Evolutionary conservation across 495 filamentous ascomycete genomes (phyloP).

Genomic region (Aspergillus saccharolyticus): DNA sequence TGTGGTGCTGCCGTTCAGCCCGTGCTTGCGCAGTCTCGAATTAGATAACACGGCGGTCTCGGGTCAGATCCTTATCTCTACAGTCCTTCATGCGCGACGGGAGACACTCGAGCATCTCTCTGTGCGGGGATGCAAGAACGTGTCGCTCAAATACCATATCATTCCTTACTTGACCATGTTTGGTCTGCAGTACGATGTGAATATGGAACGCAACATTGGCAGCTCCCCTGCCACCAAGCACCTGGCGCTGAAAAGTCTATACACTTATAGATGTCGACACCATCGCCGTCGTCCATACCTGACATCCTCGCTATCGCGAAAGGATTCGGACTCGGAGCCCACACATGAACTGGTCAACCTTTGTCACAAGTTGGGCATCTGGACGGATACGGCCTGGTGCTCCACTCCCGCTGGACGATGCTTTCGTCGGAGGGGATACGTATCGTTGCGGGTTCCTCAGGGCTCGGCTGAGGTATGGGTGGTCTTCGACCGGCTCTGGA

Average conservation of each 20-base stretch:
- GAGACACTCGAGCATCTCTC: conserved; percentile 55
- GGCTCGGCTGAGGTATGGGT: conserved; percentile 56
- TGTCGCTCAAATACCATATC: conserved; percentile 61
- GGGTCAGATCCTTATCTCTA: conserved; percentile 50
- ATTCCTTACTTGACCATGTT: conserved; percentile 53
- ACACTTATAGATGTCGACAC: conserved; percentile 57
- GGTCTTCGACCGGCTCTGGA: conserved; percentile 59
- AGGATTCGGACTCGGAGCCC: conserved; percentile 58
- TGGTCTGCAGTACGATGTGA: conserved; percentile 41
- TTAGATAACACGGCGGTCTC: conserved; percentile 59
- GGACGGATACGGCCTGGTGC: conserved; percentile 63
- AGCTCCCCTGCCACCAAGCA: conserved; percentile 30
- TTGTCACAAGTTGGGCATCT: conserved; percentile 55
- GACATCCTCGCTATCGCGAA: conserved; percentile 47
- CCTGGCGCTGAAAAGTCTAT: conserved; percentile 55
- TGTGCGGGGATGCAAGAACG: conserved; percentile 60
- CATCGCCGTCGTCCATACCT: conserved; percentile 56
- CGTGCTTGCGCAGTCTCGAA: conserved; percentile 51
- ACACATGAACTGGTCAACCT: conserved; percentile 60
- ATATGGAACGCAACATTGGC: conserved; percentile 33
- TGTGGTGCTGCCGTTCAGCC: conserved; percentile 51
- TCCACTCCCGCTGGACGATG: conserved; percentile 56
- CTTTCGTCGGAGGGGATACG: conserved; percentile 53
- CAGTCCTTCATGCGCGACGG: conserved; percentile 47
- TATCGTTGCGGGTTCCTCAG: conserved; percentile 47